phyloP scores from a whole-genome alignment of 2,329 filamentous ascomycete species.

The Sphaerulina populicola region DNA sequence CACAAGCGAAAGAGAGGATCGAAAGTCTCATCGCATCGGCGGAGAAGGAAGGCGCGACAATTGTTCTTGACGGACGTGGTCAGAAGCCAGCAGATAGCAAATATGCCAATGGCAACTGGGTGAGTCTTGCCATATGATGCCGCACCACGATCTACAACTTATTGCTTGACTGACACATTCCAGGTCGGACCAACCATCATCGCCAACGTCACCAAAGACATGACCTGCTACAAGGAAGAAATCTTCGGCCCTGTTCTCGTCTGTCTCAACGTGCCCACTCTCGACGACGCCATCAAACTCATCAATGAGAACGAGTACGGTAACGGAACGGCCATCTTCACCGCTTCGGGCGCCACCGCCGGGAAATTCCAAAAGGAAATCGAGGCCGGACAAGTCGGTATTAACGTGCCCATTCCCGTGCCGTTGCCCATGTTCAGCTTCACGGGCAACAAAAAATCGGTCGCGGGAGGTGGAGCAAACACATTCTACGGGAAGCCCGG shows the following conservation, averaged over 20 bases:
- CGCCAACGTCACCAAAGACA: slow-evolving; percentile 66
- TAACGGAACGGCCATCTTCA: slow-evolving; percentile 81
- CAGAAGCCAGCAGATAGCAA: slow-evolving; percentile 56
- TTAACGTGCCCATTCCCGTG: slow-evolving; percentile 73
- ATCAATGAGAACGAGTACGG: slow-evolving; percentile 84
- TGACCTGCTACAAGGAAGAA: slow-evolving; percentile 78
- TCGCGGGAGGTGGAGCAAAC: slow-evolving; percentile 83
- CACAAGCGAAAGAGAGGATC: slow-evolving; percentile 69
- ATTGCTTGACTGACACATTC: slow-evolving; percentile 16
- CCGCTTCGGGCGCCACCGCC: slow-evolving; percentile 65
- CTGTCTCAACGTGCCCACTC: slow-evolving; percentile 66
- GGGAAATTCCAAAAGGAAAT: slow-evolving; percentile 71
- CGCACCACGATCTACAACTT: too few species aligned
- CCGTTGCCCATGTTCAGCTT: slow-evolving; percentile 35
- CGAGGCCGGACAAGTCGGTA: slow-evolving; percentile 75
- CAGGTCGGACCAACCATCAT: slow-evolving; percentile 75
- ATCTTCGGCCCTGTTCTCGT: slow-evolving; percentile 81
- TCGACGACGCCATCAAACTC: slow-evolving; percentile 70
- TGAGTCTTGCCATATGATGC: slow-evolving; percentile 32
- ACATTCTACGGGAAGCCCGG: slow-evolving; percentile 95
- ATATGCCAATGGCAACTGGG: slow-evolving; percentile 76
- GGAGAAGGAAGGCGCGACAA: slow-evolving; percentile 70
- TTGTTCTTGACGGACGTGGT: slow-evolving; percentile 72
- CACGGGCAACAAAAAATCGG: slow-evolving; percentile 69
- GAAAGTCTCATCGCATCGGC: slow-evolving; percentile 67